Percentiles rank a stretch among this genome's conserved stretches.
These are phyloP conservation scores for Eucalyptus marginata DNA, from an alignment of 345 rosid genomes.

Conservation along the genomic window DNA sequence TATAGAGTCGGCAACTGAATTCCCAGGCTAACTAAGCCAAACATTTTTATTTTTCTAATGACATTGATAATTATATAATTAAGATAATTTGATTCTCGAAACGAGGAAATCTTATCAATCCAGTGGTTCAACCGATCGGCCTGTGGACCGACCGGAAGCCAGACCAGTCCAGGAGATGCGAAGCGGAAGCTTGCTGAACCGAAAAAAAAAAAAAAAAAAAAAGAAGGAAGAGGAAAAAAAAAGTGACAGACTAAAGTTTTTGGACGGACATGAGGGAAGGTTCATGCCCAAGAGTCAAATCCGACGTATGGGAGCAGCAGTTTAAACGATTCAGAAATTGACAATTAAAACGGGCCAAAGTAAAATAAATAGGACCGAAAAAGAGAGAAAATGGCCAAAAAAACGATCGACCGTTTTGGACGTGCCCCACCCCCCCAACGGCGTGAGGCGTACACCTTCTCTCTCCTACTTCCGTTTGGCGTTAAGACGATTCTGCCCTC, in stretches of 20 bases:
- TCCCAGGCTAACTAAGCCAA: not conserved
- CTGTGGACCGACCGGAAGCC: not conserved
- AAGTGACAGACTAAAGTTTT: not conserved
- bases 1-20: fast-evolving
- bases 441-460: not conserved
- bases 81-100: not conserved
- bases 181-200: not conserved
- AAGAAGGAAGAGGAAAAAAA: not conserved
- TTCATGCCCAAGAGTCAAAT: not conserved
- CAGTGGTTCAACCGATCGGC: no score
- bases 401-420: not conserved
- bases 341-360: not conserved
- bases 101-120: not conserved
- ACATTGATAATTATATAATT: not conserved
- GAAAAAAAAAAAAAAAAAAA: not conserved
- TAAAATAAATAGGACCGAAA: not conserved
- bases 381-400: not conserved
- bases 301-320: not conserved
- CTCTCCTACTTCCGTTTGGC: not conserved
- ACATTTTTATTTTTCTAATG: not conserved
- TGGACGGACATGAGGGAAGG: not conserved
- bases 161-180: not conserved
- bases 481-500: not conserved
- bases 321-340: not conserved
- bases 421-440: not conserved